A percentile compares a stretch with the other conserved stretches of the same genome.
Evolutionary conservation across 805 yeast species (phyloP).

Genomic region (Teunomyces cretensis): DNA sequence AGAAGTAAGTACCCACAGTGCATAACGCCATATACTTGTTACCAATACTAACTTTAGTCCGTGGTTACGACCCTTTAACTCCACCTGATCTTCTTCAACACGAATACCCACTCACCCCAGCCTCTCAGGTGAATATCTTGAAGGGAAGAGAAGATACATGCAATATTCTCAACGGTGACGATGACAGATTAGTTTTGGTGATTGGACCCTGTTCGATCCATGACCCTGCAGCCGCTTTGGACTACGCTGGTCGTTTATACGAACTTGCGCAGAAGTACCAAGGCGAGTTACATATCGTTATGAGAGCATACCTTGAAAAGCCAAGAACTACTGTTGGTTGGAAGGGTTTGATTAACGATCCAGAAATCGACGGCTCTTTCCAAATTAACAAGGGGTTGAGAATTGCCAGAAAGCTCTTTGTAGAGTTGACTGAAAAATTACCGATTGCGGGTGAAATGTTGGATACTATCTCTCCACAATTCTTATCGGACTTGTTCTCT

Average conservation of each 20-base stretch:
- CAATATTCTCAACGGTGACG: slow-evolving; percentile 72
- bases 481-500: slow-evolving; percentile 86
- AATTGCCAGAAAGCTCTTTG: slow-evolving; percentile 83
- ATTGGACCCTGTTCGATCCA: slow-evolving; percentile 98
- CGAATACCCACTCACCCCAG: slow-evolving; percentile 68
- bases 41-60: slow-evolving; percentile 32
- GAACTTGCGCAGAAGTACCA: slow-evolving; percentile 59
- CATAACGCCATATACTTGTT: no score
- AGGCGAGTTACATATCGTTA: slow-evolving; percentile 78
- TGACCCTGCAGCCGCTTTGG: slow-evolving; percentile 89
- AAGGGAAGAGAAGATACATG: slow-evolving; percentile 76
- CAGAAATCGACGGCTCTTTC: slow-evolving; percentile 90
- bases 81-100: slow-evolving; percentile 92
- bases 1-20: slow-evolving; percentile 41
- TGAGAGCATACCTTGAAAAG: slow-evolving; percentile 97
- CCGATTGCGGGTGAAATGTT: slow-evolving; percentile 98
- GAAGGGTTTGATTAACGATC: slow-evolving; percentile 98
- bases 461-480: slow-evolving; percentile 97
- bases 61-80: slow-evolving; percentile 93
- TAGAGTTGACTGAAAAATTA: slow-evolving; percentile 73
- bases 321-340: slow-evolving; percentile 99
- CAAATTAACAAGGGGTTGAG: slow-evolving; percentile 92
- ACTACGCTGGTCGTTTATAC: slow-evolving; percentile 71
- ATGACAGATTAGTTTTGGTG: slow-evolving; percentile 83
- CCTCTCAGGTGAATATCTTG: slow-evolving; percentile 61